Percentiles rank a stretch among this genome's conserved stretches.
phyloP scores from a whole-genome alignment of 108 stramenopile species.

The Nitzschia putrida region DNA sequence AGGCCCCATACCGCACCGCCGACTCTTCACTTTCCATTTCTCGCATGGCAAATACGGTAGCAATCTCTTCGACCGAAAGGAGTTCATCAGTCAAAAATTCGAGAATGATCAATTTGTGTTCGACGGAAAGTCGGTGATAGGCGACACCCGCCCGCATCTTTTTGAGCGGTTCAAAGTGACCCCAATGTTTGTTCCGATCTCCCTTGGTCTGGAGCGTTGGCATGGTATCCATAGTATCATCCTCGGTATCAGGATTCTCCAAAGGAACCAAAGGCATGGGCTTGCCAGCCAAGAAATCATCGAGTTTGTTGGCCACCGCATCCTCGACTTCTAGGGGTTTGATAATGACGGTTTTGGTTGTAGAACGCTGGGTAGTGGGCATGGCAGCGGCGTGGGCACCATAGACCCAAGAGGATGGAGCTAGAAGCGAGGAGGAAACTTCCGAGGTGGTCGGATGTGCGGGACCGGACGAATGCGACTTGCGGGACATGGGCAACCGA shows the following conservation, averaged over 20 bases:
- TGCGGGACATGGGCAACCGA: too few species aligned
- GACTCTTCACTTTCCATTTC: conserved; percentile 5
- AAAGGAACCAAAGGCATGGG: conserved; percentile 1
- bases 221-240: neutral
- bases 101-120: conserved; percentile 64
- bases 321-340: conserved; percentile 18
- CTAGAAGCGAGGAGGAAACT: too few species aligned
- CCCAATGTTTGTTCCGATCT: conserved; percentile 30
- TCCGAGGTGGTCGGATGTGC: too few species aligned
- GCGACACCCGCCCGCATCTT: conserved; percentile 59
- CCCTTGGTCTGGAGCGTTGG: neutral
- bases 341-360: neutral
- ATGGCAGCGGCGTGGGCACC: too few species aligned
- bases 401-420: too few species aligned
- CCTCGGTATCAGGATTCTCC: neutral
- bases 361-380: too few species aligned
- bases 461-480: too few species aligned
- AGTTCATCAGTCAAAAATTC: conserved; percentile 84
- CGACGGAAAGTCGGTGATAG: conserved; percentile 63
- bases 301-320: conserved; percentile 9
- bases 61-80: conserved; percentile 53
- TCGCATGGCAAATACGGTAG: conserved; percentile 56
- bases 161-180: conserved; percentile 64
- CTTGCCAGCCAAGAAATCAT: conserved; percentile 9
- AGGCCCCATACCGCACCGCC: conserved; percentile 39